Conservation (phyloP, 352 stramenopile genomes). For the Plasmopara viticola region DNA sequence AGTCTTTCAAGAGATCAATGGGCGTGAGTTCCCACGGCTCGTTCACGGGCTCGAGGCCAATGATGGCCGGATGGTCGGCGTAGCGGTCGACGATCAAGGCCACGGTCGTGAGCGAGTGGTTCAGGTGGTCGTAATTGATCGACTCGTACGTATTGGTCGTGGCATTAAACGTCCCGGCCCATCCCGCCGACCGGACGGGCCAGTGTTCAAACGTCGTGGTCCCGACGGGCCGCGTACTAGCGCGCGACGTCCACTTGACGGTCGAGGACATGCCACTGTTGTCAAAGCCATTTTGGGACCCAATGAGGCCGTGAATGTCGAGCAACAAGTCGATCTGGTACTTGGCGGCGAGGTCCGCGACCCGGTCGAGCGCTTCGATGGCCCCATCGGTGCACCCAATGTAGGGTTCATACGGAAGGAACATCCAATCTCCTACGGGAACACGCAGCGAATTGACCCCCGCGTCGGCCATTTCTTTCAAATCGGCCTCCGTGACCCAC, state of each 20-base stretch:
- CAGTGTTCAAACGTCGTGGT: slow-evolving; percentile 91
- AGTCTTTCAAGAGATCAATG: slow-evolving; percentile 88
- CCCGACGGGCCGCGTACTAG: slow-evolving; percentile 63
- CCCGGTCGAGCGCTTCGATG: slow-evolving; percentile 86
- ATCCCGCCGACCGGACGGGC: slow-evolving; percentile 84
- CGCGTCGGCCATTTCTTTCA: slow-evolving; percentile 72
- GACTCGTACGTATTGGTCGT: slow-evolving; percentile 77
- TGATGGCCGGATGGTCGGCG: slow-evolving; percentile 75
- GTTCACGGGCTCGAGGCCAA: slow-evolving; percentile 92
- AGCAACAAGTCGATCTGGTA: slow-evolving; percentile 87
- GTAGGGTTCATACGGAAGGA: slow-evolving; percentile 90
- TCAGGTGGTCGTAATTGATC: slow-evolving; percentile 90
- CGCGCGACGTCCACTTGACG: slow-evolving; percentile 86
- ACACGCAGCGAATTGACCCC: slow-evolving; percentile 84
- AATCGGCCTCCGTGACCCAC: slow-evolving; percentile 92
- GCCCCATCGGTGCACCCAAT: slow-evolving; percentile 89
- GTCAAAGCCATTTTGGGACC: slow-evolving; percentile 94
- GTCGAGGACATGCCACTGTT: slow-evolving; percentile 87
- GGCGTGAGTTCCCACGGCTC: slow-evolving; percentile 94
- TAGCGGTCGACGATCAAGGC: slow-evolving; percentile 86
- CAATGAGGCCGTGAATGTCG: slow-evolving; percentile 91
- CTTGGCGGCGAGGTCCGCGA: slow-evolving; percentile 79
- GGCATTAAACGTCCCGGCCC: slow-evolving; percentile 88
- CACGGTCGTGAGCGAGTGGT: slow-evolving; percentile 87
- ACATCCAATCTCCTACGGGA: slow-evolving; percentile 94